These are phyloP conservation scores for Rosa lucieae DNA, from an alignment of 306 rosid genomes.

Conservation along the genomic window DNA sequence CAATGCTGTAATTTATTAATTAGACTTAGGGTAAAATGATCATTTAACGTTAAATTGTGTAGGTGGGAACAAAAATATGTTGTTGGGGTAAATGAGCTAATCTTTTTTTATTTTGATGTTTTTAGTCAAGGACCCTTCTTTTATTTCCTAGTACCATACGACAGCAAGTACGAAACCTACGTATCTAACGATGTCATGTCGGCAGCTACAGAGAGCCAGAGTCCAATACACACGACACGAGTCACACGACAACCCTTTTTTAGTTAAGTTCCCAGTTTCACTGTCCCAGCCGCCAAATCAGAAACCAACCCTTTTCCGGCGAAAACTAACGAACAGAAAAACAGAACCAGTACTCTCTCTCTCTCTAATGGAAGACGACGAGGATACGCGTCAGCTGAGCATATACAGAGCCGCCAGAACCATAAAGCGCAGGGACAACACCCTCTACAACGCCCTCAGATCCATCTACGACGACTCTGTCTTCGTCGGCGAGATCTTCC, in stretches of 20 bases:
- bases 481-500: constrained; percentile 69
- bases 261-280: background rate
- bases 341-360: background rate
- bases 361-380: constrained; percentile 39
- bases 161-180: background rate
- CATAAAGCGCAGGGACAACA: constrained; percentile 68
- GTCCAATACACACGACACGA: background rate
- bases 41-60: too few relatives aligned
- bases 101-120: too few relatives aligned
- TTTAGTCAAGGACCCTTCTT: too few relatives aligned
- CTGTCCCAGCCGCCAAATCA: background rate
- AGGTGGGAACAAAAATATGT: too few relatives aligned
- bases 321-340: background rate
- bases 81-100: too few relatives aligned
- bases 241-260: background rate
- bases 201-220: background rate
- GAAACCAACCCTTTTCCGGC: background rate
- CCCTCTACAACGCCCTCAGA: constrained; percentile 76
- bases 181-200: background rate
- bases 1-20: too few relatives aligned
- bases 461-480: constrained; percentile 82
- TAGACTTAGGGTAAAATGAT: too few relatives aligned
- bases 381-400: constrained; percentile 37
- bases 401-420: constrained; percentile 74
- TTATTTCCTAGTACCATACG: background rate